These are phyloP conservation scores for Tuber aestivum DNA, from an alignment of 495 filamentous ascomycete species.

Conservation along the genomic window DNA sequence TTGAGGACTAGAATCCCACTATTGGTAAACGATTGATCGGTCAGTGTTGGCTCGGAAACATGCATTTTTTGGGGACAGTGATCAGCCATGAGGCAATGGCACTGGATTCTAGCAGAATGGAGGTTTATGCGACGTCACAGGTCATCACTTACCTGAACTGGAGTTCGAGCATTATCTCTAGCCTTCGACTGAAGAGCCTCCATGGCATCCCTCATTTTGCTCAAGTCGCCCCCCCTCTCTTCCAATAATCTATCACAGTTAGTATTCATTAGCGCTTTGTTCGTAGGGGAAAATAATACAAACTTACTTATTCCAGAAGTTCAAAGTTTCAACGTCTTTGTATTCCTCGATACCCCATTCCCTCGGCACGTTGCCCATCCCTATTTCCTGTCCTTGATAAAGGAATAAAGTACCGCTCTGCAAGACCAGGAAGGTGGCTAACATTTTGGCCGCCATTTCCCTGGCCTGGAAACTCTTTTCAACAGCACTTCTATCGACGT, in stretches of 20 bases:
- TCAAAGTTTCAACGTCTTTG: constrained; percentile 64
- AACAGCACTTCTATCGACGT: constrained; percentile 42
- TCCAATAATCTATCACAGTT: constrained; percentile 43
- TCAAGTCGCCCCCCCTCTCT: constrained; percentile 38
- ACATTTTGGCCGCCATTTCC: constrained; percentile 54
- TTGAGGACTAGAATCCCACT: constrained; percentile 50
- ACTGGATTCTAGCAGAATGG: background rate
- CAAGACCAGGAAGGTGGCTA: constrained; percentile 56
- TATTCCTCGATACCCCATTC: constrained; percentile 63
- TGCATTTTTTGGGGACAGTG: background rate
- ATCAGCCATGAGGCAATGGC: background rate
- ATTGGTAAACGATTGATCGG: constrained; percentile 36
- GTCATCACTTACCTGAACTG: constrained; percentile 36
- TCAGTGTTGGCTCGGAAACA: background rate
- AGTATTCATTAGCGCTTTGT: constrained; percentile 4
- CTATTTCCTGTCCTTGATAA: constrained; percentile 73
- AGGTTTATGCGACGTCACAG: background rate
- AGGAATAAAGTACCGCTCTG: constrained; percentile 65
- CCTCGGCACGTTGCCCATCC: constrained; percentile 64
- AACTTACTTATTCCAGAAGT: constrained; percentile 54
- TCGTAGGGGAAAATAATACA: background rate
- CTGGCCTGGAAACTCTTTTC: constrained; percentile 49
- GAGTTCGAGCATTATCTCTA: constrained; percentile 55
- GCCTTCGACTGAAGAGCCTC: constrained; percentile 51
- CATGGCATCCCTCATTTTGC: constrained; percentile 35